These are phyloP conservation scores for Talaromyces sp. DNA, from an alignment of 2,329 filamentous ascomycete species.

Conservation along the genomic window DNA sequence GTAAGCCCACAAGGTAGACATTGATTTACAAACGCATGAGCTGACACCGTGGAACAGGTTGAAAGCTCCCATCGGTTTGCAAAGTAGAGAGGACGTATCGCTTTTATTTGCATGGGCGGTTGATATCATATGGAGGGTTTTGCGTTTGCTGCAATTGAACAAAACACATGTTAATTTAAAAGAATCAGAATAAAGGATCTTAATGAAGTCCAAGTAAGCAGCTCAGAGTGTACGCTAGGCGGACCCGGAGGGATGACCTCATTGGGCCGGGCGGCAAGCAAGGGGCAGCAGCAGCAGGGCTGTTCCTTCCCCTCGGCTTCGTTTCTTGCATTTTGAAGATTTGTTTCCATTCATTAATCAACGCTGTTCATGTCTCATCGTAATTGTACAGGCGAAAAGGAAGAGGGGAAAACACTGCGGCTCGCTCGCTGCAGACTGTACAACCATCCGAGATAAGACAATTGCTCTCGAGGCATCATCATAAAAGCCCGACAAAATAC, in stretches of 20 bases:
- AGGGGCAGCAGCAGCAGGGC: not conserved
- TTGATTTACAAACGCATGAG: not conserved
- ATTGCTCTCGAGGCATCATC: not conserved
- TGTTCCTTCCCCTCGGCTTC: not conserved
- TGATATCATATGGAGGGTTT: not conserved
- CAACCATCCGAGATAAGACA: not conserved
- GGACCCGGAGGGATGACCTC: not conserved
- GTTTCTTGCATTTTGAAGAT: not conserved
- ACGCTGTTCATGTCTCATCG: not conserved
- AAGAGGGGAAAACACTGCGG: not conserved
- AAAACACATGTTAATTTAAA: not conserved
- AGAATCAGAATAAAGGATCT: not conserved
- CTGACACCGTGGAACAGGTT: not conserved
- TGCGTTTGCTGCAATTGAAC: not conserved
- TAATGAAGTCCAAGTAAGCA: not conserved
- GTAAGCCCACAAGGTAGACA: not conserved
- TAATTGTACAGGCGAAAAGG: not conserved
- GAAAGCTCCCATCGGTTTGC: not conserved
- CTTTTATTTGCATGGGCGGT: not conserved
- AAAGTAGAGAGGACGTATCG: not conserved
- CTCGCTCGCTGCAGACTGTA: not conserved
- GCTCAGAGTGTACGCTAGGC: not conserved
- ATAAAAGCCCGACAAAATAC: not conserved
- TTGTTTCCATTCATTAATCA: not conserved
- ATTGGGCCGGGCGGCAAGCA: not conserved